Evolutionary conservation across 1,284 basidiomycete genomes (phyloP).

Genomic region (Moniliophthora roreri): DNA sequence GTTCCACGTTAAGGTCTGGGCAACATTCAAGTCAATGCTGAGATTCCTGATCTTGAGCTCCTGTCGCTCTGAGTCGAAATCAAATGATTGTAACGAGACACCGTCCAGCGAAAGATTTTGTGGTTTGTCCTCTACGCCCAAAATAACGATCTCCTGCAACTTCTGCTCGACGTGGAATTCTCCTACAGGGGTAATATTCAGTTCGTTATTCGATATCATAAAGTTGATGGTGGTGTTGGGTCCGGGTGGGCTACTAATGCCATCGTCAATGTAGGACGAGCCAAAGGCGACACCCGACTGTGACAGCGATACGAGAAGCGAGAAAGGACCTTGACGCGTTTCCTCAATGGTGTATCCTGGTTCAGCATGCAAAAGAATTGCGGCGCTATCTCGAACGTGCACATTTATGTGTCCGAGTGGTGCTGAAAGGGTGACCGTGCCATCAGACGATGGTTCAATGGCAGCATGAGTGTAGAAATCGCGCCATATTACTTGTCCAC

Average conservation of each 20-base stretch:
- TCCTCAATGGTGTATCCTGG: conserved; percentile 61
- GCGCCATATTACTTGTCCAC: conserved; percentile 63
- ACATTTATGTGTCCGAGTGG: conserved; percentile 72
- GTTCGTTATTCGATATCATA: conserved; percentile 25
- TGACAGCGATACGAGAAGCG: conserved; percentile 54
- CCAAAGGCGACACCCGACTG: conserved; percentile 48
- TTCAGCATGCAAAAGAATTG: conserved; percentile 54
- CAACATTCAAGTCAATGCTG: no score
- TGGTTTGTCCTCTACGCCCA: conserved; percentile 42
- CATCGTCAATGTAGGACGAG: conserved; percentile 65
- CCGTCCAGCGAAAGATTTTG: conserved; percentile 29
- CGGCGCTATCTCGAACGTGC: conserved; percentile 60
- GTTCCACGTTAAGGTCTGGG: no score
- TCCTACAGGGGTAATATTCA: conserved; percentile 41
- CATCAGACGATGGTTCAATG: conserved; percentile 37
- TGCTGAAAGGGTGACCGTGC: conserved; percentile 47
- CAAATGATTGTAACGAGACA: neutral
- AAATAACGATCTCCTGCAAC: conserved; percentile 45
- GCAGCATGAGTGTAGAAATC: conserved; percentile 74
- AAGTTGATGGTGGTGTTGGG: conserved; percentile 47
- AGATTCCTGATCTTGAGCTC: neutral
- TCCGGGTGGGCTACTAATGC: conserved; percentile 52
- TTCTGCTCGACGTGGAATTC: conserved; percentile 40
- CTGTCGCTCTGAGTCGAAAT: neutral
- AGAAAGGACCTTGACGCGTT: conserved; percentile 53